These are phyloP conservation scores for Rhizopogon vulgaris DNA, from an alignment of 768 basidiomycete genomes.

Conservation along the genomic window DNA sequence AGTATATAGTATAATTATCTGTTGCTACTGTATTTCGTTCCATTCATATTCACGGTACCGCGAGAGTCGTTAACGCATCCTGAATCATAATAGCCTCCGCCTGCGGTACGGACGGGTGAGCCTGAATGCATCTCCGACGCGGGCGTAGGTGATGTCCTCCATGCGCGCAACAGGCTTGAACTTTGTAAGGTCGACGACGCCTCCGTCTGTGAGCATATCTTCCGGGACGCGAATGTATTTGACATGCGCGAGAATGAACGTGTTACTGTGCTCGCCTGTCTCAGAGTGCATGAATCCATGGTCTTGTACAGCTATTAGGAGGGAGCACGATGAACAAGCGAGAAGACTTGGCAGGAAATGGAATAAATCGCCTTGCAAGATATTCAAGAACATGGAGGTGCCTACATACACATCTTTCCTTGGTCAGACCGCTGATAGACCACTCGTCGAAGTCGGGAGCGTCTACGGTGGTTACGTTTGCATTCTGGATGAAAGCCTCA, in stretches of 20 bases:
- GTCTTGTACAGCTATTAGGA: no score
- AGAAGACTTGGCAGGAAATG: no score
- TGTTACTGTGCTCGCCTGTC: no score
- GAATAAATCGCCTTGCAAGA: no score
- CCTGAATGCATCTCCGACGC: slow-evolving; percentile 23
- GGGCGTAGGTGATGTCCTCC: slow-evolving; percentile 33
- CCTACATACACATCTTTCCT: slow-evolving; percentile 6
- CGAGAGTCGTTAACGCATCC: slow-evolving; percentile 3
- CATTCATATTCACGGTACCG: no score
- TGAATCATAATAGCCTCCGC: slow-evolving; percentile 11
- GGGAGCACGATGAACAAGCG: no score
- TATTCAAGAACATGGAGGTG: no score
- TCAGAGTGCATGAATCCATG: no score
- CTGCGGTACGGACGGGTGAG: slow-evolving; percentile 11
- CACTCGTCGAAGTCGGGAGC: slow-evolving; percentile 32
- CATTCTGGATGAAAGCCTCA: slow-evolving; percentile 37
- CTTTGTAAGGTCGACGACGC: slow-evolving; percentile 29
- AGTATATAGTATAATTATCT: no score
- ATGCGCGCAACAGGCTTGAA: slow-evolving; percentile 30
- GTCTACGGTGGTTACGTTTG: slow-evolving; percentile 32
- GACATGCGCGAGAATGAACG: no score
- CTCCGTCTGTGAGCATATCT: slow-evolving; percentile 30
- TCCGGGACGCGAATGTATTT: slow-evolving; percentile 23
- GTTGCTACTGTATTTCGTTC: no score
- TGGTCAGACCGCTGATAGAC: slow-evolving; percentile 36